phyloP scores from a whole-genome alignment of 306 rosid species.

The Acacia melanoxylon region DNA sequence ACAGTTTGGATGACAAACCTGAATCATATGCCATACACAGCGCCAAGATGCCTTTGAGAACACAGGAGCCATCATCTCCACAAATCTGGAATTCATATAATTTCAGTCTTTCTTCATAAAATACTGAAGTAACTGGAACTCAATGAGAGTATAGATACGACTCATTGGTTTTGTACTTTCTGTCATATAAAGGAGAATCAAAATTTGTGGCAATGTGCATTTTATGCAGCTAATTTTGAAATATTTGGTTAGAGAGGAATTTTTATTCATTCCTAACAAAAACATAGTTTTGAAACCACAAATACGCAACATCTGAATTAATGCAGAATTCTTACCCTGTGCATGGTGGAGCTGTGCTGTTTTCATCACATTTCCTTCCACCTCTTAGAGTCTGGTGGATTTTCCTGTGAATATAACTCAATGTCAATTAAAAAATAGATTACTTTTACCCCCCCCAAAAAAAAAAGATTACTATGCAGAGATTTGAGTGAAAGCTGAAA shows the following conservation, averaged over 20 bases:
- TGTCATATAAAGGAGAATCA: neutral
- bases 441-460: no score
- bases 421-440: neutral
- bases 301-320: neutral
- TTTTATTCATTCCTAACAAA: neutral
- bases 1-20: constrained; percentile 27
- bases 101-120: neutral
- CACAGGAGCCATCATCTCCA: constrained; percentile 63
- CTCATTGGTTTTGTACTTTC: neutral
- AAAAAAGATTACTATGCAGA: neutral
- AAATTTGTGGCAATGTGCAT: neutral
- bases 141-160: neutral
- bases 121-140: neutral
- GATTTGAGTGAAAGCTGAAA: neutral
- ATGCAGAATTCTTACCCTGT: constrained; percentile 27
- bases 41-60: constrained; percentile 50
- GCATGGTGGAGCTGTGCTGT: constrained; percentile 32
- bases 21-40: constrained; percentile 54
- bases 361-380: constrained; percentile 23
- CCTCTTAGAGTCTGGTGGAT: constrained; percentile 19
- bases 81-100: constrained; percentile 35
- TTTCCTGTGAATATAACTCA: constrained; percentile 23
- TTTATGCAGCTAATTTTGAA: neutral
- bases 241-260: neutral
- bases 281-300: neutral